Percentiles rank a stretch among this genome's conserved stretches.
Evolutionary conservation across 805 yeast species (phyloP).

Genomic region (Lachancea dasiensis): DNA sequence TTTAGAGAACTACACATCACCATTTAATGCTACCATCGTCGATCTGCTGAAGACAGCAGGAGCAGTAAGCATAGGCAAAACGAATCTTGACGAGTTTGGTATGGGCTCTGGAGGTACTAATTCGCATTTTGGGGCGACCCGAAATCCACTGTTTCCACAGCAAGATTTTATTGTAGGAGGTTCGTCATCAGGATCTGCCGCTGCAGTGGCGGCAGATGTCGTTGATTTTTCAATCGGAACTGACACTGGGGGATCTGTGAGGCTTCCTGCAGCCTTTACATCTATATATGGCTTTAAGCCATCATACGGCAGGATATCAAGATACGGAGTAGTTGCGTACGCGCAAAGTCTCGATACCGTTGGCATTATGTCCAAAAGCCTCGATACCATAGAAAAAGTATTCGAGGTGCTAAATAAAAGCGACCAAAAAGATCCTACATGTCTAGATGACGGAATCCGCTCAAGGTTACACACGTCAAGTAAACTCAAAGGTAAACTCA

Average conservation of each 20-base stretch:
- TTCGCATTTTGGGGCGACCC: constrained; percentile 50
- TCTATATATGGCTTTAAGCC: constrained; percentile 89
- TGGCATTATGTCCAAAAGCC: constrained; percentile 61
- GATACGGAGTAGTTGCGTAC: constrained; percentile 89
- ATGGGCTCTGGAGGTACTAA: constrained; percentile 79
- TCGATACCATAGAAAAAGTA: constrained; percentile 41
- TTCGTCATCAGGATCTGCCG: constrained; percentile 94
- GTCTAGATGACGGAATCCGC: constrained; percentile 38
- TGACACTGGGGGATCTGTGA: constrained; percentile 95
- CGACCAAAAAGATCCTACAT: constrained; percentile 81
- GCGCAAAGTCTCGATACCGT: constrained; percentile 95
- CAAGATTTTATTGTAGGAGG: constrained; percentile 64
- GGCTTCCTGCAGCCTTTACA: constrained; percentile 87
- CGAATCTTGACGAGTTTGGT: constrained; percentile 95
- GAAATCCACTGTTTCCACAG: constrained; percentile 44
- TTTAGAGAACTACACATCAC: constrained; percentile 56
- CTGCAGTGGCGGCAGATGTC: constrained; percentile 70
- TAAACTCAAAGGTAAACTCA: constrained; percentile 26
- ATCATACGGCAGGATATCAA: constrained; percentile 81
- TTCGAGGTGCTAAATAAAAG: constrained; percentile 49
- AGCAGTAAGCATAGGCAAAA: constrained; percentile 60
- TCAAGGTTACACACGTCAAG: constrained; percentile 14
- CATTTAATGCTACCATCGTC: constrained; percentile 76
- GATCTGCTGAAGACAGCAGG: constrained; percentile 48
- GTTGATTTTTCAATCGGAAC: constrained; percentile 78